These are phyloP conservation scores for Ramichloridium luteum DNA, from an alignment of 2,329 filamentous ascomycete genomes.

Conservation along the genomic window DNA sequence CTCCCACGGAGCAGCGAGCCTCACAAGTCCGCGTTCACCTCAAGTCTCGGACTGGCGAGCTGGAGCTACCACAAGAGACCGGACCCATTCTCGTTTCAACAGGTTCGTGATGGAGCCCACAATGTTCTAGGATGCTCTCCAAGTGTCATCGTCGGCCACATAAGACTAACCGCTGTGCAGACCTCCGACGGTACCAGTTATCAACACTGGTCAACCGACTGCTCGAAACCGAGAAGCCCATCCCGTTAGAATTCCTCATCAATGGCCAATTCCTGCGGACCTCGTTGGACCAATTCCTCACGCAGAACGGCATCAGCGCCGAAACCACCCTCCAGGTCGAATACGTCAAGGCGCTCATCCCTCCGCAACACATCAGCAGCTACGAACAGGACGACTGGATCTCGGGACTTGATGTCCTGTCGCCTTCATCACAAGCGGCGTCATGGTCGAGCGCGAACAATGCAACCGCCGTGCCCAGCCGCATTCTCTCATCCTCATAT, in stretches of 20 bases:
- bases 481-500: constrained; percentile 84
- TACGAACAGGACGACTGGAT: constrained; percentile 99
- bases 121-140: neutral
- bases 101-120: constrained; percentile 28
- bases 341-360: constrained; percentile 84
- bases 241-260: constrained; percentile 89
- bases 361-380: constrained; percentile 76
- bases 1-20: constrained; percentile 9
- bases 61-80: constrained; percentile 41
- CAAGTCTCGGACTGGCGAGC: constrained; percentile 39
- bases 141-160: neutral
- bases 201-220: constrained; percentile 53
- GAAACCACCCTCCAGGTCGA: constrained; percentile 81
- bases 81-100: constrained; percentile 47
- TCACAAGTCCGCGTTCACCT: constrained; percentile 44
- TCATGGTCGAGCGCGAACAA: constrained; percentile 38
- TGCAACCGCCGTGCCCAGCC: constrained; percentile 45
- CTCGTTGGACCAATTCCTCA: constrained; percentile 82
- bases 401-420: constrained; percentile 71
- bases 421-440: constrained; percentile 49
- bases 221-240: constrained; percentile 45
- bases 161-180: constrained; percentile 22
- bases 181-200: constrained; percentile 45
- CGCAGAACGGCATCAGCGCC: constrained; percentile 71
- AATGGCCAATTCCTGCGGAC: constrained; percentile 86